phyloP scores from a whole-genome alignment of 1,139 yeast genomes.

The Debaryomycetaceae sp. region DNA sequence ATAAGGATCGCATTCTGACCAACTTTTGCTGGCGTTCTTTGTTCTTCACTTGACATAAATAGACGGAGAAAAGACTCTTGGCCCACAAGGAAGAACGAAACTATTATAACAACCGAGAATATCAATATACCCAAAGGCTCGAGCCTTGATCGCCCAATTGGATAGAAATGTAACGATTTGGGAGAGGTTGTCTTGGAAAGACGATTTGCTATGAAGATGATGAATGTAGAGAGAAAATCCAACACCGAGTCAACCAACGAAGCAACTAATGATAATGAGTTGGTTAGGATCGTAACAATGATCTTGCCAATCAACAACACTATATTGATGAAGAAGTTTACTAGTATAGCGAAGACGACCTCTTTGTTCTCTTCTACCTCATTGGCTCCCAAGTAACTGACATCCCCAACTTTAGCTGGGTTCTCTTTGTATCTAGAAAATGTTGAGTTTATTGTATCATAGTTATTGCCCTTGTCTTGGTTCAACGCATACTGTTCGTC shows the following conservation, averaged over 20 bases:
- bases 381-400: constrained; percentile 48
- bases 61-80: constrained; percentile 51
- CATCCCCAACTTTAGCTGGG: constrained; percentile 58
- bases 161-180: constrained; percentile 47
- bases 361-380: constrained; percentile 39
- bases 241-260: constrained; percentile 73
- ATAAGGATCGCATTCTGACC: constrained; percentile 55
- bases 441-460: constrained; percentile 12
- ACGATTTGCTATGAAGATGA: constrained; percentile 61
- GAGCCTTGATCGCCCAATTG: constrained; percentile 68
- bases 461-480: not conserved
- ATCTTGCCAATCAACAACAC: constrained; percentile 59
- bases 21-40: constrained; percentile 41
- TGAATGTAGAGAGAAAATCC: constrained; percentile 72
- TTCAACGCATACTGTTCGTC: not conserved
- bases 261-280: constrained; percentile 72
- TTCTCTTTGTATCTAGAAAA: constrained; percentile 39
- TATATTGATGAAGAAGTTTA: constrained; percentile 62
- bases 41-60: constrained; percentile 25
- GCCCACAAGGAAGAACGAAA: constrained; percentile 72
- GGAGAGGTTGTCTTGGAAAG: constrained; percentile 56
- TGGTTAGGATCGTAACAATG: constrained; percentile 59
- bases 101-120: constrained; percentile 66
- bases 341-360: constrained; percentile 58
- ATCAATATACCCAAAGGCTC: constrained; percentile 80